Percentiles rank a stretch among this genome's conserved stretches.
These are phyloP conservation scores for Pistacia integerrima DNA, from an alignment of 345 rosid species.

Conservation along the genomic window DNA sequence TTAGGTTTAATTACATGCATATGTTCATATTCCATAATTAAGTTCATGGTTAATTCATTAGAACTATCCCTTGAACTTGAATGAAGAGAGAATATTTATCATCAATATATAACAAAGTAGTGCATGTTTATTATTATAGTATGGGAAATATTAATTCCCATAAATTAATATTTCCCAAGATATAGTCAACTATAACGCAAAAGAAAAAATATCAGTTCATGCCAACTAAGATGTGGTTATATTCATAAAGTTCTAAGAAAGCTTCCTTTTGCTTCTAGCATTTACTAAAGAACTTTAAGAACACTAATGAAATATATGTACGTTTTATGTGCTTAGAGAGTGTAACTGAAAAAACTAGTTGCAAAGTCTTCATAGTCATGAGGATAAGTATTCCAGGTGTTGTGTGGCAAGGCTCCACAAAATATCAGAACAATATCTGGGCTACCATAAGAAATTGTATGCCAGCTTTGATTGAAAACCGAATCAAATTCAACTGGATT, in stretches of 20 bases:
- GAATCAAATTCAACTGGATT: conserved; percentile 92
- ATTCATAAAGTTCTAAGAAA: too few species aligned
- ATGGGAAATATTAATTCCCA: too few species aligned
- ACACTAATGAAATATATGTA: background rate
- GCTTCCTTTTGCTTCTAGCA: too few species aligned
- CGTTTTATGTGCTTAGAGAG: background rate
- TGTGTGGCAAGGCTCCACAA: conserved; percentile 80
- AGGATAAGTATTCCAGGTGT: conserved; percentile 88
- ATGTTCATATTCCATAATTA: too few species aligned
- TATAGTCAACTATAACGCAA: background rate
- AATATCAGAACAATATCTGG: conserved; percentile 96
- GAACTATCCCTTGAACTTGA: too few species aligned
- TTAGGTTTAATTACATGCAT: too few species aligned
- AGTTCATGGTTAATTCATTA: too few species aligned
- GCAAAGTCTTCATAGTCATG: conserved; percentile 75
- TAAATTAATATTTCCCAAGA: background rate
- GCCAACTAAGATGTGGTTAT: too few species aligned
- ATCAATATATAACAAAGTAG: too few species aligned
- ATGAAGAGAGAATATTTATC: too few species aligned
- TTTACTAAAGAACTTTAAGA: background rate
- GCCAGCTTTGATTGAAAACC: conserved; percentile 80
- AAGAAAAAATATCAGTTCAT: background rate
- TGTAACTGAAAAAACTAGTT: conserved; percentile 55
- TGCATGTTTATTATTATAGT: too few species aligned
- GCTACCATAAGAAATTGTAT: conserved; percentile 87